phyloP scores from a whole-genome alignment of 129 eudicot species.

The Apium graveolens region DNA sequence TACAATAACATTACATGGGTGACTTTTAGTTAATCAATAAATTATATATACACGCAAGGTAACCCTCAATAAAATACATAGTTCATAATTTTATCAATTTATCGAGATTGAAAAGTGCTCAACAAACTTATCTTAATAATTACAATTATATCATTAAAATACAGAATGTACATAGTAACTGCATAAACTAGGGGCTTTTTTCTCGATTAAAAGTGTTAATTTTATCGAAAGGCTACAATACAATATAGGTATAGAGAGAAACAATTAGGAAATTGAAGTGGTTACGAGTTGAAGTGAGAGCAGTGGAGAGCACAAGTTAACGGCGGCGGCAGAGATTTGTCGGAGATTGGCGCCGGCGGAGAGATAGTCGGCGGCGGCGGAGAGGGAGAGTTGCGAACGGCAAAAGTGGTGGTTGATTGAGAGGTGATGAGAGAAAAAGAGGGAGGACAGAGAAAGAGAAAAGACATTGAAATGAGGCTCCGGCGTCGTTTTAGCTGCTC shows the following conservation, averaged over 20 bases:
- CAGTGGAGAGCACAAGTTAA: conserved; percentile 69
- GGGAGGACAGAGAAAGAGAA: conserved; percentile 35
- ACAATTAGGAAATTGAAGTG: neutral
- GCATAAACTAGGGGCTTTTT: too few relatives aligned
- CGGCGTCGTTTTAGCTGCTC: neutral
- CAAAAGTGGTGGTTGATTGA: conserved; percentile 32
- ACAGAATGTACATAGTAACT: too few relatives aligned
- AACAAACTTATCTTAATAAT: too few relatives aligned
- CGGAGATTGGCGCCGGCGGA: conserved; percentile 29
- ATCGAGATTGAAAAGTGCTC: neutral
- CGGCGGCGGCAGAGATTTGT: conserved; percentile 25
- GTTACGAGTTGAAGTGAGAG: conserved; percentile 78
- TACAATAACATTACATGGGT: conserved; percentile 12
- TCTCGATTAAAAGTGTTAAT: neutral
- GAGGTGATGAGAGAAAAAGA: conserved; percentile 27
- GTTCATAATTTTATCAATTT: neutral
- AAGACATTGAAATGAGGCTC: conserved; percentile 27
- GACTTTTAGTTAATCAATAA: neutral
- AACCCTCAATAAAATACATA: neutral
- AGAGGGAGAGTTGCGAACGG: neutral
- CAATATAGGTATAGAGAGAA: neutral
- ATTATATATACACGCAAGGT: neutral
- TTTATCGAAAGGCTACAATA: neutral
- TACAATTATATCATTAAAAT: too few relatives aligned
- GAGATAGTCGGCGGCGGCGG: conserved; percentile 22